phyloP scores from a whole-genome alignment of 1,284 basidiomycete species.

The Neolentinus lepideus region DNA sequence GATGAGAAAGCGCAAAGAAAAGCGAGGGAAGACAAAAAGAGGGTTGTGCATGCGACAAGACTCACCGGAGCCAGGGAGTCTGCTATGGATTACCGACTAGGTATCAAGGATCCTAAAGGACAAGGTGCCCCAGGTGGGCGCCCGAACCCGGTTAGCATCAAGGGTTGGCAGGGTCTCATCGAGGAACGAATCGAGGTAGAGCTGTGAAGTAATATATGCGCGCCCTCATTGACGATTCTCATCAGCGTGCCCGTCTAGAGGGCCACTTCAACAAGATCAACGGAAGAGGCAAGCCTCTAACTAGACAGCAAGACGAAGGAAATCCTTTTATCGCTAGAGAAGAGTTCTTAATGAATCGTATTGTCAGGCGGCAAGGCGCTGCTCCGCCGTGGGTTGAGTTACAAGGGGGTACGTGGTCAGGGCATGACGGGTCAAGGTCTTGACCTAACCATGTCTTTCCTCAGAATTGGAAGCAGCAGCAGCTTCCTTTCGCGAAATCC shows the following conservation, averaged over 20 bases:
- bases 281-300: slow-evolving; percentile 70
- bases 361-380: slow-evolving; percentile 79
- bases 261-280: slow-evolving; percentile 72
- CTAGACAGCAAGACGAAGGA: slow-evolving; percentile 50
- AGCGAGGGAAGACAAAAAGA: slow-evolving; percentile 45
- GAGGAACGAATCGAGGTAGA: slow-evolving; percentile 77
- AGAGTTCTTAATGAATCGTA: slow-evolving; percentile 85
- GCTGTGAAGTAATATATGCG: slow-evolving; percentile 1
- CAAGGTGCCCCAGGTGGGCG: slow-evolving; percentile 25
- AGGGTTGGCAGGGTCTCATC: slow-evolving; percentile 69
- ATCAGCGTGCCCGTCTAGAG: slow-evolving; percentile 57
- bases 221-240: neutral
- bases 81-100: slow-evolving; percentile 69
- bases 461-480: slow-evolving; percentile 51
- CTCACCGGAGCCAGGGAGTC: slow-evolving; percentile 64
- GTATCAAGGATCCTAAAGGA: slow-evolving; percentile 32
- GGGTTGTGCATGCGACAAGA: slow-evolving; percentile 45
- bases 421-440: no score
- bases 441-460: neutral
- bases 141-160: slow-evolving; percentile 53
- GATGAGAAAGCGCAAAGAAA: slow-evolving; percentile 45
- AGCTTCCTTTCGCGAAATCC: slow-evolving; percentile 52
- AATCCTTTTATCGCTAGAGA: slow-evolving; percentile 80
- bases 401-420: slow-evolving; percentile 48
- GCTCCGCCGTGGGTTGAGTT: slow-evolving; percentile 90